Base-by-base conservation (phyloP, 768 basidiomycete species). In the Trametes sanguinea region DNA sequence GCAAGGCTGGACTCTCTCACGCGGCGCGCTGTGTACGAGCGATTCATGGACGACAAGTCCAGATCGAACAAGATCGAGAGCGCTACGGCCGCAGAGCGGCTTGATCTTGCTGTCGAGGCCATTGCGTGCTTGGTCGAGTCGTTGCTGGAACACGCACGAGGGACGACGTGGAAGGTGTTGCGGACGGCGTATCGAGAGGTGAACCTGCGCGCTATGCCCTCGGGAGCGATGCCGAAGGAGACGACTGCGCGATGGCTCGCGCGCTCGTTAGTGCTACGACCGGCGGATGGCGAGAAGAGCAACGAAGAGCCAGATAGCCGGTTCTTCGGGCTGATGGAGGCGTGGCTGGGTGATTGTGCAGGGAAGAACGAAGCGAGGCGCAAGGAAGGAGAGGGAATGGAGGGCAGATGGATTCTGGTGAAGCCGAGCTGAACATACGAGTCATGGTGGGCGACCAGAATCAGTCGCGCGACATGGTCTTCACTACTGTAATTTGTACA, bases 151-250 rank as follows among this genome's bases (percentile, higher is more conserved):
- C 85, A 83, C 71, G 78, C 78, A 6, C 78, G 85, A 35, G 76
- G 78, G 17, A 81, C 75, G n/a, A 74, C 83, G 2, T 91, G 89
- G 89, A 68, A 51, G 0, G 73, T 88, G 14, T 66, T 91, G 46
- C 83, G 87, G 33, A 76, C 80, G 22, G 83, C 83, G 0, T 90
- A 91, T 70, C 78, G 87, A 47, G 89, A 90, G 67, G 57, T 90
- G 16, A 68, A 74, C 6, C 71, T 73, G 29, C 61, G 56, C 35
- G 51, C 63, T n/a, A 47, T 43, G 14, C 50, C 50, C 1, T 29
- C 35, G 17, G 48, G 45, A n/a, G 39, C 22, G 10, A 11, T 29
- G 6, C 8, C 4, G 30, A 40, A 30, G 29, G 59, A 58, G 6
- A 63, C 67, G 16, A 67, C 65, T 46, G 62, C 27, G 78, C 77